Evolutionary conservation across 176 grass and related monocot genomes (phyloP), one percentile per base, ranked within the genome.

Genomic region (Phragmites australis): DNA sequence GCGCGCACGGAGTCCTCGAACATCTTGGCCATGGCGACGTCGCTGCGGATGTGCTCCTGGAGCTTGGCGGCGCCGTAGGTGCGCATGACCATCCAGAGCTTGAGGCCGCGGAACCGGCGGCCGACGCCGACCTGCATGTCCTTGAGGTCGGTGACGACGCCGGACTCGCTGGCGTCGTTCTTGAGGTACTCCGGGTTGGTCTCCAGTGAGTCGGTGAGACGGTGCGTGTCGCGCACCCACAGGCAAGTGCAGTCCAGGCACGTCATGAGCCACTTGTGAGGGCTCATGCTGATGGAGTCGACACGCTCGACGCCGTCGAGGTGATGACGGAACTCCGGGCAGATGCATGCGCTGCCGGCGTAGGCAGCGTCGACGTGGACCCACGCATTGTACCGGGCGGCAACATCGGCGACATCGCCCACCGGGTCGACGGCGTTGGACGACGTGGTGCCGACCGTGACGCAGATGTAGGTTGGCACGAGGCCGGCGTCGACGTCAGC

Each of bases 111-210:
- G 81, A 91, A 91, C 2, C 89, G 84, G 0, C 89, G 89, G 8
- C 89, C 89, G 13, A 81, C 75, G 12, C 89, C 89, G 5, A 91
- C 50, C 72, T 91, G 89, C 67, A 91, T 83, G 69, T 91, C 89
- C 69, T 91, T 91, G 70, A 84, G 78, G 46, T 91, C 85, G 0
- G 75, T 80, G 11, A 88, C 89, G 5, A 1, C 1, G 31, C 89
- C 85, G 26, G 89, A 84, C n/a, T 91, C 85, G 29, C 76, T 91
- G 6, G 85, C 85, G n/a, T 78, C 62, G 44, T 91, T 91, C 77
- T 77, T 84, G n/a, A 91, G 82, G 71, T 91, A 91, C 80, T 91
- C 85, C 9, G 89, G 84, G 40, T 85, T 65, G 0, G 82, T 87
- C 72, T 79, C 89, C 3, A 85, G 70, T 0, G 85, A 72, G 16